phyloP scores from a whole-genome alignment of 2,329 filamentous ascomycete species.

The Colletotrichum sp. region DNA sequence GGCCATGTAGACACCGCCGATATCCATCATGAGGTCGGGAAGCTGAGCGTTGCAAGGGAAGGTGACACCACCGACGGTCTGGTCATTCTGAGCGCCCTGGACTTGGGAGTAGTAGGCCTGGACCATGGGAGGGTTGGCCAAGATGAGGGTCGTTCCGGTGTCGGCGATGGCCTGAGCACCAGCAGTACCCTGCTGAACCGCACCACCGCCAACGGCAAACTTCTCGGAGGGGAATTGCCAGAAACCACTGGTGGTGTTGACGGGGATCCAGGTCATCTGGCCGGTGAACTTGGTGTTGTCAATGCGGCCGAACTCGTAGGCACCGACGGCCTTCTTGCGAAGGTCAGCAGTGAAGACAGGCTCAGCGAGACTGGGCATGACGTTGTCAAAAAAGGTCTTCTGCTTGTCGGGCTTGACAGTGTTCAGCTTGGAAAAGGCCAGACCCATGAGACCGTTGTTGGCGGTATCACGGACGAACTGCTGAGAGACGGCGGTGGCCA shows the following conservation, averaged over 20 bases:
- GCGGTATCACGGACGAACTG: conserved; percentile 64
- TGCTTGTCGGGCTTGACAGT: conserved; percentile 66
- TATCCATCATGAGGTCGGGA: conserved; percentile 57
- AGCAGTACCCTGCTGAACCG: conserved; percentile 36
- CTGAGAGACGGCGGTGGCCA: conserved; percentile 63
- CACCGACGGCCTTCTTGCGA: conserved; percentile 62
- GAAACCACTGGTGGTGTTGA: conserved; percentile 68
- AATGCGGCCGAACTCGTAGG: conserved; percentile 77
- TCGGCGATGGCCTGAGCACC: conserved; percentile 57
- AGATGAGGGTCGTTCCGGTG: conserved; percentile 68
- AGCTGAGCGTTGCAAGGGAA: conserved; percentile 51
- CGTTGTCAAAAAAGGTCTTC: conserved; percentile 78
- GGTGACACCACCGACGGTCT: conserved; percentile 46
- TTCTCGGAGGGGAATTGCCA: conserved; percentile 68
- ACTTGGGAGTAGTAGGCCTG: conserved; percentile 54
- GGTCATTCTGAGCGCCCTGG: conserved; percentile 43
- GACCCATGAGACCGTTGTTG: conserved; percentile 72
- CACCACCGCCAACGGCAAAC: conserved; percentile 57
- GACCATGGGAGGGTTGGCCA: conserved; percentile 59
- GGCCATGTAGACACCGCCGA: conserved; percentile 63
- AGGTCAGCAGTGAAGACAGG: conserved; percentile 77
- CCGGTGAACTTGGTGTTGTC: conserved; percentile 69
- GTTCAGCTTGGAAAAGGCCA: conserved; percentile 70
- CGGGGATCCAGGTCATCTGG: conserved; percentile 62
- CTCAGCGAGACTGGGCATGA: conserved; percentile 62